These are phyloP conservation scores for Crithidia acanthocephali DNA, from an alignment of 208 protist genomes.

Conservation along the genomic window DNA sequence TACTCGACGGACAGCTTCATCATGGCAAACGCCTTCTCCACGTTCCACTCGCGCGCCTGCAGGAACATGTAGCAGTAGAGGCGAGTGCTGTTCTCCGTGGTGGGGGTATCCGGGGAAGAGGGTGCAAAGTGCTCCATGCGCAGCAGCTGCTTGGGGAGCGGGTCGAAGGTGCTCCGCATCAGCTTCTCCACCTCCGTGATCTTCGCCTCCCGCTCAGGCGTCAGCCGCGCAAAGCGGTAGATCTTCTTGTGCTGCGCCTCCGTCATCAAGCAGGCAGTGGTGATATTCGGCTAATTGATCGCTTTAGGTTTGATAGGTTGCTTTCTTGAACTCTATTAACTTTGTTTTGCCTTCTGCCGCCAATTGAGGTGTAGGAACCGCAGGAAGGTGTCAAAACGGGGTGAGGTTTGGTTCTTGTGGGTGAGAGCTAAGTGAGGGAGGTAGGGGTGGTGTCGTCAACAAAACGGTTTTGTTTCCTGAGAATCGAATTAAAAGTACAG, in stretches of 20 bases:
- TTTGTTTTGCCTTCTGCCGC: too few relatives aligned
- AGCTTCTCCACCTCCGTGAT: conserved; percentile 40
- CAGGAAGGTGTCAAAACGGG: too few relatives aligned
- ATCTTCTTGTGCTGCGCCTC: conserved; percentile 7
- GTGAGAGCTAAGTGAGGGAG: too few relatives aligned
- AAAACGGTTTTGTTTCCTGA: too few relatives aligned
- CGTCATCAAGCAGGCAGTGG: too few relatives aligned
- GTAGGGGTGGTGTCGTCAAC: too few relatives aligned
- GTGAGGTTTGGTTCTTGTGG: too few relatives aligned
- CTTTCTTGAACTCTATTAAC: too few relatives aligned
- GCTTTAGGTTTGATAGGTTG: too few relatives aligned
- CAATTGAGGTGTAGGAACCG: too few relatives aligned
- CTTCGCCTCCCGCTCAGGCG: conserved; percentile 18
- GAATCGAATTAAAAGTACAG: too few relatives aligned
- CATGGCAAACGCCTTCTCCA: conserved; percentile 60
- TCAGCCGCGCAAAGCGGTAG: conserved; percentile 12
- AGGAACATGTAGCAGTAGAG: conserved; percentile 57
- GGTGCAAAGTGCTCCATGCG: conserved; percentile 15
- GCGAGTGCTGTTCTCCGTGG: conserved; percentile 36
- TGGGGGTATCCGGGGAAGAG: conserved; percentile 18
- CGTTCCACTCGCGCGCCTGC: conserved; percentile 47
- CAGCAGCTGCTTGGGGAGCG: conserved; percentile 25
- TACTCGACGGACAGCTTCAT: conserved; percentile 33
- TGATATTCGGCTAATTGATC: too few relatives aligned
- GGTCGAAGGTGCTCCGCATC: conserved; percentile 29